Conservation (phyloP, 2,329 filamentous ascomycete species). For the Madurella fahalii region DNA sequence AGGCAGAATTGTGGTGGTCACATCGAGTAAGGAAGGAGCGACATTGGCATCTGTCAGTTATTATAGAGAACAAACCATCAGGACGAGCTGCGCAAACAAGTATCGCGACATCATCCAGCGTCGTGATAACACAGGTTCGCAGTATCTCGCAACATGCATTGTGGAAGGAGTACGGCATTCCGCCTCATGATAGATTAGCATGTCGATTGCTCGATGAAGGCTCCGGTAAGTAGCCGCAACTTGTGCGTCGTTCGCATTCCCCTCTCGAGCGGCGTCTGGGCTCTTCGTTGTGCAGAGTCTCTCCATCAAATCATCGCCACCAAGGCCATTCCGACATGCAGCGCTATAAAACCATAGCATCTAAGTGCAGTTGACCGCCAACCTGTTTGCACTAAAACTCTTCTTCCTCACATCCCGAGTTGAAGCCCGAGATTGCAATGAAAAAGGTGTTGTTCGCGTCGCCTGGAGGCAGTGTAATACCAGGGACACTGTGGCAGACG, state of each 20-base stretch:
- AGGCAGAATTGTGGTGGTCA: background rate
- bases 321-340: no score
- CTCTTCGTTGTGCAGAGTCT: no score
- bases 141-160: background rate
- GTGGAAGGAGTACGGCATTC: background rate
- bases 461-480: constrained; percentile 24
- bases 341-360: background rate
- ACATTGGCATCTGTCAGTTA: no score
- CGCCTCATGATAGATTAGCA: background rate
- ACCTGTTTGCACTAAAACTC: no score
- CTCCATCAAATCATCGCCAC: no score
- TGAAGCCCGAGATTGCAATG: constrained; percentile 16
- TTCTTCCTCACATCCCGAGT: constrained; percentile 25
- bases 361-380: no score
- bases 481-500: constrained; percentile 21
- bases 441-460: constrained; percentile 22
- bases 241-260: no score
- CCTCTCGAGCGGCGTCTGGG: no score
- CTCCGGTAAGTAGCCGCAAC: background rate
- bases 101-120: background rate
- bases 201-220: background rate
- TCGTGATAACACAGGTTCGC: background rate
- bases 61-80: no score
- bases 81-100: background rate
- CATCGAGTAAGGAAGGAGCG: no score